These are phyloP conservation scores for Schizothecium vesticola DNA, from an alignment of 495 filamentous ascomycete species.

Conservation along the genomic window DNA sequence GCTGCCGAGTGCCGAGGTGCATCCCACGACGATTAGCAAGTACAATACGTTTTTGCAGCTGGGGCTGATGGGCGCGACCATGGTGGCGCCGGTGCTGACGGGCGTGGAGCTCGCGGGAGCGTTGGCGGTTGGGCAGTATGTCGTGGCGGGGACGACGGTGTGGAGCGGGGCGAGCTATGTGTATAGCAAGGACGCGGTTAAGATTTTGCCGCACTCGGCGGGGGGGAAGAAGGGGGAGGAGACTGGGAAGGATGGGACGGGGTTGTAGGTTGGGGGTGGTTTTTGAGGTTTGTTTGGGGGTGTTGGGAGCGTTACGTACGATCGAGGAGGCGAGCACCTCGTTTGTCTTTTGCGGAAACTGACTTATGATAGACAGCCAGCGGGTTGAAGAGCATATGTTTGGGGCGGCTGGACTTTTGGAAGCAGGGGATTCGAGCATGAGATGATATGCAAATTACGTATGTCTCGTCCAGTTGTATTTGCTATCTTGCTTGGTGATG, in stretches of 20 bases:
- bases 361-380: not conserved
- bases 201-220: constrained; percentile 48
- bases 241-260: constrained; percentile 24
- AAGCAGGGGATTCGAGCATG: not conserved
- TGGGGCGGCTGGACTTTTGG: not conserved
- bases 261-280: not conserved
- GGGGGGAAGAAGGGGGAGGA: constrained; percentile 8
- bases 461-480: not conserved
- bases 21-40: constrained; percentile 87
- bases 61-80: constrained; percentile 69
- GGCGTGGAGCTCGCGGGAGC: constrained; percentile 47
- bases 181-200: constrained; percentile 74
- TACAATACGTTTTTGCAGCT: constrained; percentile 80
- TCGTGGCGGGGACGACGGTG: constrained; percentile 74
- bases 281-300: not conserved
- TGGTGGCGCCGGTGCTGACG: constrained; percentile 62
- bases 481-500: not conserved
- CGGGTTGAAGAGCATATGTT: not conserved
- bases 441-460: not conserved
- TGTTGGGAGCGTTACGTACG: not conserved
- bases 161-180: constrained; percentile 83
- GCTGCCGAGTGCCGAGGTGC: constrained; percentile 86
- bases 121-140: constrained; percentile 68
- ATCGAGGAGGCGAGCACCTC: not conserved
- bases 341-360: not conserved